A percentile compares a stretch with the other conserved stretches of the same genome.
These are phyloP conservation scores for Exophiala sp. DNA, from an alignment of 2,329 filamentous ascomycete species.

Conservation along the genomic window DNA sequence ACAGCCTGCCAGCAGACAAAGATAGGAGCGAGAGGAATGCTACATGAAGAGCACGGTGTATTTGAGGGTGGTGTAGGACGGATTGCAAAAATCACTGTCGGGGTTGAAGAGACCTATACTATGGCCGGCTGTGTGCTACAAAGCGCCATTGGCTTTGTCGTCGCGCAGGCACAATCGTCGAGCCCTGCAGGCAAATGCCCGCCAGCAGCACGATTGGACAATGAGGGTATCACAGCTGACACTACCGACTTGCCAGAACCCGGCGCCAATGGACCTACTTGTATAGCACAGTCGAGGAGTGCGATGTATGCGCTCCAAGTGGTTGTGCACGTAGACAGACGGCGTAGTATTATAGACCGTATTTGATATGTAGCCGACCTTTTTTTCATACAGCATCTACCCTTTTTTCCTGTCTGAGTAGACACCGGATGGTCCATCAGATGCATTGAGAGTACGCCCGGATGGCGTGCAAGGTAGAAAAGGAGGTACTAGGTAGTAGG, in stretches of 20 bases:
- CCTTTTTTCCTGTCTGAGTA: too few species aligned
- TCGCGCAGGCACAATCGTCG: constrained; percentile 2
- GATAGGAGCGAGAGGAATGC: neutral
- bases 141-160: constrained; percentile 18
- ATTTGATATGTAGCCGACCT: too few species aligned
- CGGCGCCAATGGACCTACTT: neutral
- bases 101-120: neutral
- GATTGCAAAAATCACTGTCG: neutral
- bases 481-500: too few species aligned
- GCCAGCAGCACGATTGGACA: neutral
- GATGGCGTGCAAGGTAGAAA: too few species aligned
- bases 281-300: neutral
- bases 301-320: too few species aligned
- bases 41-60: neutral
- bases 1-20: neutral
- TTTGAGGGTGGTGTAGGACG: constrained; percentile 1
- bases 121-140: constrained; percentile 11
- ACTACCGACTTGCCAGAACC: neutral
- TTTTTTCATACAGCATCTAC: too few species aligned
- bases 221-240: neutral
- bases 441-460: too few species aligned
- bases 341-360: too few species aligned
- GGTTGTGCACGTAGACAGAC: too few species aligned
- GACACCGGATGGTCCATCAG: too few species aligned
- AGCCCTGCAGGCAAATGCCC: constrained; percentile 11